phyloP scores from a whole-genome alignment of 2,329 filamentous ascomycete species.

The Huntiella bhutanensis region DNA sequence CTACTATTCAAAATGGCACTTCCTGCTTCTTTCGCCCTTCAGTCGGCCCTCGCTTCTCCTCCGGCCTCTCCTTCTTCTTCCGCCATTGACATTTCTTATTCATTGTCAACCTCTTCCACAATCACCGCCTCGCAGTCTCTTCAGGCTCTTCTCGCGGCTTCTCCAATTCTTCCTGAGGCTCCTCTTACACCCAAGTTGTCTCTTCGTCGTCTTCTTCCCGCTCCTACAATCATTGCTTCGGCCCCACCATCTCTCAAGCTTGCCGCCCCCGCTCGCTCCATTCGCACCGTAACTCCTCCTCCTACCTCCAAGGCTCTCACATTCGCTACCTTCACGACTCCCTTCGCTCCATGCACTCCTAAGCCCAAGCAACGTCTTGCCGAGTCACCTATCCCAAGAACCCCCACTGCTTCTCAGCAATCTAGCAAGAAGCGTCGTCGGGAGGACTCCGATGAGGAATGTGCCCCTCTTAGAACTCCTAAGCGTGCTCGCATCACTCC shows the following conservation, averaged over 20 bases:
- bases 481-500: conserved; percentile 42
- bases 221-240: conserved; percentile 1
- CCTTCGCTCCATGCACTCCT: conserved; percentile 30
- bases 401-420: conserved; percentile 2
- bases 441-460: conserved; percentile 27
- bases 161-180: conserved; percentile 15
- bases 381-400: conserved; percentile 6
- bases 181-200: neutral
- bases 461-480: conserved; percentile 30
- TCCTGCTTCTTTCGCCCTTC: conserved; percentile 32
- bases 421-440: conserved; percentile 27
- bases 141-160: conserved; percentile 34
- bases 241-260: conserved; percentile 5
- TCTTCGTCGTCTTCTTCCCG: neutral
- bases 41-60: conserved; percentile 34
- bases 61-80: conserved; percentile 30
- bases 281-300: conserved; percentile 25
- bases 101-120: too few species aligned
- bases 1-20: conserved; percentile 29
- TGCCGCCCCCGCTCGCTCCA: conserved; percentile 12
- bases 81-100: conserved; percentile 22
- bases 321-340: conserved; percentile 27
- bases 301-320: conserved; percentile 16
- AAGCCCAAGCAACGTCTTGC: conserved; percentile 16
- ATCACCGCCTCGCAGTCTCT: conserved; percentile 41